Base-by-base conservation (phyloP, 768 basidiomycete genomes). In the Boletus reticuloceps region DNA sequence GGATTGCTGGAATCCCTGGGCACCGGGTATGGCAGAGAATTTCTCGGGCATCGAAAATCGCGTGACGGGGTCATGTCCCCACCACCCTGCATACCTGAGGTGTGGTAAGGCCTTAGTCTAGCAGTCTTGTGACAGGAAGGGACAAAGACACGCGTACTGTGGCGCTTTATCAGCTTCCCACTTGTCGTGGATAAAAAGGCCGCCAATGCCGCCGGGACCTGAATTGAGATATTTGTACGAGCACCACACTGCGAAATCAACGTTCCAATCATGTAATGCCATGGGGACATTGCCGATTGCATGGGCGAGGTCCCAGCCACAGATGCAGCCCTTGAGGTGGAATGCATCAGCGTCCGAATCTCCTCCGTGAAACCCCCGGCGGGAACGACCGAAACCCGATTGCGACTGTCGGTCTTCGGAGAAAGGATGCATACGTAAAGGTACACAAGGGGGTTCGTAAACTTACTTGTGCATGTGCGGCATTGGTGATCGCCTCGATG, bases 201-300 rank as follows among this genome's bases (percentile, higher is more conserved):
- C 96, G n/a, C 84, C 97, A 55, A 98, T 95, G n/a, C 89, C 93
- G 20, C 96, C 96, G 12, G 97, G 94, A 6, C 96, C 93, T 17
- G 94, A 89, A 74, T 98, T 98, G 55, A 98, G 82, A 70, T 98
- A 99, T 75, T 91, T 98, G 81, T 98, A 99, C 32, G 94, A 90
- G 71, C 97, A 99, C 93, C 96, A 98, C 36, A 95, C 95, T 4
- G 96, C 97, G 69, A 98, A 98, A 71, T 99, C 97, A 62, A 92
- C 89, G 61, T 82, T 77, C 96, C 97, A 99, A 56, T 94, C 89
- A 69, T 96, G 92, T 60, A 99, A 76, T 46, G 82, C 77, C 62
- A 96, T 73, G 37, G 91, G 90, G 36, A 98, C 92, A 71, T 99
- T 99, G 46, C 96, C 97, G 43, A 87, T 81, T 7, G 90, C 96